A percentile compares a stretch with the other conserved stretches of the same genome.
Conservation (phyloP, 768 basidiomycete species). For the Naganishia randhawae region DNA sequence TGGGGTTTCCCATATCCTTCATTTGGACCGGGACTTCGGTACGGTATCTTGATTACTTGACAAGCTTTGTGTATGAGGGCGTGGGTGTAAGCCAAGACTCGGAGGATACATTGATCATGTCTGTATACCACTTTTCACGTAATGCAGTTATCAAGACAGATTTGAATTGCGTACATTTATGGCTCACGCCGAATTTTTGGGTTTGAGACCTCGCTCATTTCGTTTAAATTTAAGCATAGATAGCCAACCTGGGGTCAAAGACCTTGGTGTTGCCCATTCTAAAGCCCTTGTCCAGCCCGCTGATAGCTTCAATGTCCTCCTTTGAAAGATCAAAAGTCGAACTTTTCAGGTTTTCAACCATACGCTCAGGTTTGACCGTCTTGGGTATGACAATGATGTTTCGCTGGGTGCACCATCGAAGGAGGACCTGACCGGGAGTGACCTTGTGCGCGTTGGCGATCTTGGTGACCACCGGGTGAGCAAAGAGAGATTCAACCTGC, state of each 20-base stretch:
- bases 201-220: neutral
- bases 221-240: constrained; percentile 60
- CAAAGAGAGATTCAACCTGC: constrained; percentile 26
- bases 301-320: constrained; percentile 61
- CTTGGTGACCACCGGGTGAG: constrained; percentile 27
- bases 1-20: neutral
- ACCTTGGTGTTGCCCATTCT: constrained; percentile 69
- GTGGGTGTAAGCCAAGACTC: neutral
- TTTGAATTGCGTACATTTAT: neutral
- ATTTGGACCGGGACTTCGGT: neutral
- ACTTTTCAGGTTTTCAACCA: constrained; percentile 59
- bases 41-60: neutral
- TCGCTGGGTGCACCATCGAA: constrained; percentile 75
- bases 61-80: neutral
- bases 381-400: constrained; percentile 74
- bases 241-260: constrained; percentile 63
- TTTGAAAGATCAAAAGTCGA: constrained; percentile 57
- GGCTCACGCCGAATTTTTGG: neutral
- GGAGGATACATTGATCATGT: neutral
- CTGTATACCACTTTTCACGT: neutral
- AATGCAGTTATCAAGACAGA: neutral
- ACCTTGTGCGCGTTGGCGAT: constrained; percentile 17
- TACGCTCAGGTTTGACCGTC: constrained; percentile 56
- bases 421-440: constrained; percentile 62
- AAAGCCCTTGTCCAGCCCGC: constrained; percentile 60